Base-by-base conservation (phyloP, 139 green algal genomes). In the Gonium pectorale region DNA sequence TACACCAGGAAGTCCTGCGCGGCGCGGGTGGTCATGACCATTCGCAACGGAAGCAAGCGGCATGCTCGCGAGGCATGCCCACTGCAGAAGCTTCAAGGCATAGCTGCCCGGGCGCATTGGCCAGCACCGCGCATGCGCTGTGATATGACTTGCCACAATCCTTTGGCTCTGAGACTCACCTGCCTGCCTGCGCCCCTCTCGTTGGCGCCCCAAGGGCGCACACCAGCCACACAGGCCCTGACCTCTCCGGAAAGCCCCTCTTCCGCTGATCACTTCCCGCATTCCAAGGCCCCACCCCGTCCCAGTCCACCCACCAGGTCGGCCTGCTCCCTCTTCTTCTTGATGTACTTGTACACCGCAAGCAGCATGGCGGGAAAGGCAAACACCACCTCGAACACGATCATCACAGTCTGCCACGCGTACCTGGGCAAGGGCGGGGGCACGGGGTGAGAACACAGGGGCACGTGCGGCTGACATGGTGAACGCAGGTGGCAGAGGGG, bases 391-490 rank as follows among this genome's bases (percentile, higher is more conserved):
- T 88, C 35, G 43, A 92, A 73, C 69, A 94, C 90, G 40, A 92
- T 91, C 2, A 92, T 75, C 49, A 90, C 90, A 37, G 80, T 92
- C 60, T 88, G 87, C 88, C 87, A 89, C 5, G 79, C 70, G 38
- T 87, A 88, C 87, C 87, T 83, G 60, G 5, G 40, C 13, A 8
- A n/a, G 63, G 19, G 22, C 17, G 22, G 56, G 6, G 22, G 22
- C 19, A n/a, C 6, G 22, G 19, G 22, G 6, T 19, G 19, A 27
- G 56, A 11, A n/a, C n/a, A n/a, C n/a, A n/a, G n/a, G n/a, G n/a
- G n/a, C n/a, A n/a, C n/a, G n/a, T n/a, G n/a, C n/a, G n/a, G 27
- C 11, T 63, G 54, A 63, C 54, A 63, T 31, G 17, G 54, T 6
- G 21, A 27, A 63, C 17, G n/a, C 54, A 63, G 54, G 22, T 19